phyloP scores from a whole-genome alignment of 2,329 filamentous ascomycete species.

The Aschersonia sp. region DNA sequence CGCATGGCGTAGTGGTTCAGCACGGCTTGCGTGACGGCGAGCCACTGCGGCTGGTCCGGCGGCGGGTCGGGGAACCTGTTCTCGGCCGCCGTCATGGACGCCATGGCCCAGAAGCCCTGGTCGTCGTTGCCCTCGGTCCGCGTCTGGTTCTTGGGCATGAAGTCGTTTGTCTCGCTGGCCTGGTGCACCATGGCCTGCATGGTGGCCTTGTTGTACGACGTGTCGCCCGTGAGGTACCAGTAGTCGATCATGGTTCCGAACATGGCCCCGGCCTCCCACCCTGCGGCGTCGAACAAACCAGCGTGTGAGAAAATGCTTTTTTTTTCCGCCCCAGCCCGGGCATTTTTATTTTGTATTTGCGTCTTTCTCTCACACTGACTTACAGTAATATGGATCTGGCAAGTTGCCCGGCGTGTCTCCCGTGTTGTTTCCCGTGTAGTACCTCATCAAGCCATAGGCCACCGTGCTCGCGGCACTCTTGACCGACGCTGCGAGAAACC shows the following conservation, averaged over 20 bases:
- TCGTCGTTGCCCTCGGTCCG: conserved; percentile 53
- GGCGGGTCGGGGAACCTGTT: conserved; percentile 58
- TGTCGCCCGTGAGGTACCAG: conserved; percentile 54
- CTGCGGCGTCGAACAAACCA: conserved; percentile 8
- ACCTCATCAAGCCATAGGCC: conserved; percentile 31
- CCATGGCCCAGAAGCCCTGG: conserved; percentile 71
- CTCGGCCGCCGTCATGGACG: conserved; percentile 66
- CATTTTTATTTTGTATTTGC: neutral
- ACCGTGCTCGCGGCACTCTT: conserved; percentile 31
- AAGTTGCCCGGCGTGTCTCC: conserved; percentile 43
- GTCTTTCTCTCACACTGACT: neutral
- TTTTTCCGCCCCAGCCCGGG: neutral
- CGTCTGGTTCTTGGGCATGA: conserved; percentile 51
- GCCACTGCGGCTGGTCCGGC: conserved; percentile 48
- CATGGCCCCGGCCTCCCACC: conserved; percentile 61
- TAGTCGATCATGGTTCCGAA: conserved; percentile 60
- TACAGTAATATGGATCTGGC: conserved; percentile 25
- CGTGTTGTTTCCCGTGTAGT: conserved; percentile 42
- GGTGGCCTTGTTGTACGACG: conserved; percentile 45
- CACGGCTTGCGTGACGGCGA: conserved; percentile 62
- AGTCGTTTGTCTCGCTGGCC: conserved; percentile 41
- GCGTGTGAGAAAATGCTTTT: neutral
- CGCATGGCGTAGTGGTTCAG: conserved; percentile 63
- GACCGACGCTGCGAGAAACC: neutral
- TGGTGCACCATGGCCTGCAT: conserved; percentile 46